phyloP scores from a whole-genome alignment of 2,329 filamentous ascomycete species.

The Zopfia rhizophila region DNA sequence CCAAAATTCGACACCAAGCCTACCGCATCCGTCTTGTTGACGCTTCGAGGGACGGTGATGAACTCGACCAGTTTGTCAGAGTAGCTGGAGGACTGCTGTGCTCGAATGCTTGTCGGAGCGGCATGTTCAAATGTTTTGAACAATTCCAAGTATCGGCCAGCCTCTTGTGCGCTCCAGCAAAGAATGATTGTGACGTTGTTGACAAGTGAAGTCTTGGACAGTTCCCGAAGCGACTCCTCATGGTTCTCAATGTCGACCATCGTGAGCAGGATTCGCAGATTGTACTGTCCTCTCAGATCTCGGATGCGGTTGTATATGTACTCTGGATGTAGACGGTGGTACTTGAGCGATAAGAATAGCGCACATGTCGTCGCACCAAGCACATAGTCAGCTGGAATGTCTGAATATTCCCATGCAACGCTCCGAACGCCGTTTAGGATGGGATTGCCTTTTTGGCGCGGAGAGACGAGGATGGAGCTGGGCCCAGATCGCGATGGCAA shows the following conservation, averaged over 20 bases:
- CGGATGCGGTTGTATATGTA: conserved; percentile 97
- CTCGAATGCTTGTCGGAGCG: conserved; percentile 81
- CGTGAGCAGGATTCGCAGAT: conserved; percentile 83
- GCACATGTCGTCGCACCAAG: conserved; percentile 88
- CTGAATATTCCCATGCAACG: conserved; percentile 94
- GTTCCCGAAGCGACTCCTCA: conserved; percentile 86
- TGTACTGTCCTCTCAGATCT: conserved; percentile 84
- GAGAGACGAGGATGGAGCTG: conserved; percentile 87
- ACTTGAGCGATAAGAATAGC: conserved; percentile 93
- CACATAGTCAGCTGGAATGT: conserved; percentile 95
- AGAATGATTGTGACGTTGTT: conserved; percentile 93
- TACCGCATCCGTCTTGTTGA: conserved; percentile 96
- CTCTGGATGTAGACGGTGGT: conserved; percentile 95
- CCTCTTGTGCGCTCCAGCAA: conserved; percentile 94
- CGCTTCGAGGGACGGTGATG: conserved; percentile 84
- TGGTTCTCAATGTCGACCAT: conserved; percentile 98
- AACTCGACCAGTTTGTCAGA: conserved; percentile 91
- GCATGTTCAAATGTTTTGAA: conserved; percentile 96
- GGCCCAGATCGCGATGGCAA: conserved; percentile 73
- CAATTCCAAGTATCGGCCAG: conserved; percentile 90
- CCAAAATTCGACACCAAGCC: conserved; percentile 92
- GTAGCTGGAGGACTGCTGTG: conserved; percentile 84
- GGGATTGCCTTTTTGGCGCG: conserved; percentile 94
- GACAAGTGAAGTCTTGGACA: conserved; percentile 91
- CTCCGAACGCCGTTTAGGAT: conserved; percentile 84